phyloP scores from a whole-genome alignment of 1,139 yeast species.

The Sugiyamaella grinbergsii region DNA sequence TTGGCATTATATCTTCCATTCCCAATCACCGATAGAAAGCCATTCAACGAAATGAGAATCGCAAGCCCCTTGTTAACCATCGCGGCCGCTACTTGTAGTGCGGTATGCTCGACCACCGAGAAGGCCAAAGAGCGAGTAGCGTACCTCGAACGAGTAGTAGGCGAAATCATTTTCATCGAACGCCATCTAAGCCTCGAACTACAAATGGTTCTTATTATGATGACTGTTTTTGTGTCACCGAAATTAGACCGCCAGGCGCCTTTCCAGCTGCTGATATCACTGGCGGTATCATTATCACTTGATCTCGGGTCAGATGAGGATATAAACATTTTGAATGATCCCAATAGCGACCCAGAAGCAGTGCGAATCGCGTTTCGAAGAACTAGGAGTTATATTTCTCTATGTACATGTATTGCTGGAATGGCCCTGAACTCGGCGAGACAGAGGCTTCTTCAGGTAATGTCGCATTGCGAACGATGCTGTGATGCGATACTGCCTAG shows the following conservation, averaged over 20 bases:
- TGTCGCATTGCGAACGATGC: slow-evolving; percentile 20
- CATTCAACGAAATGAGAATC: slow-evolving; percentile 48
- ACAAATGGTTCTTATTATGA: slow-evolving; percentile 49
- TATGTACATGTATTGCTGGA: slow-evolving; percentile 23
- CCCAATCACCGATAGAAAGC: slow-evolving; percentile 45
- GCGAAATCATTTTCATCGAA: slow-evolving; percentile 50
- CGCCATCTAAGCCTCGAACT: slow-evolving; percentile 49
- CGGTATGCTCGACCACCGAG: slow-evolving; percentile 46
- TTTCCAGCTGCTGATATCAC: slow-evolving; percentile 51
- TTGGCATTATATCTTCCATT: slow-evolving; percentile 54
- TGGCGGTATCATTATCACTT: slow-evolving; percentile 51
- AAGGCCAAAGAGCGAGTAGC: slow-evolving; percentile 49
- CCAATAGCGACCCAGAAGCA: slow-evolving; percentile 12
- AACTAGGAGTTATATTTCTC: slow-evolving; percentile 18
- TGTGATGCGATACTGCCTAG: slow-evolving; percentile 19
- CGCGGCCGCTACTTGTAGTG: slow-evolving; percentile 54
- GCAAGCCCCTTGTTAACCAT: slow-evolving; percentile 50
- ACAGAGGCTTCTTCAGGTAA: slow-evolving; percentile 16
- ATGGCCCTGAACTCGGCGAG: slow-evolving; percentile 24
- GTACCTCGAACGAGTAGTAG: slow-evolving; percentile 51
- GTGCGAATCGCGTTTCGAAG: slow-evolving; percentile 18
- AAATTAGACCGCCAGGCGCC: slow-evolving; percentile 60
- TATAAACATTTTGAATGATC: slow-evolving; percentile 16
- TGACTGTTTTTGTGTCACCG: slow-evolving; percentile 44
- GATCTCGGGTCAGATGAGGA: slow-evolving; percentile 48